Evolutionary conservation across 2,329 filamentous ascomycete species (phyloP).

Genomic region (Sporothrix luriei): DNA sequence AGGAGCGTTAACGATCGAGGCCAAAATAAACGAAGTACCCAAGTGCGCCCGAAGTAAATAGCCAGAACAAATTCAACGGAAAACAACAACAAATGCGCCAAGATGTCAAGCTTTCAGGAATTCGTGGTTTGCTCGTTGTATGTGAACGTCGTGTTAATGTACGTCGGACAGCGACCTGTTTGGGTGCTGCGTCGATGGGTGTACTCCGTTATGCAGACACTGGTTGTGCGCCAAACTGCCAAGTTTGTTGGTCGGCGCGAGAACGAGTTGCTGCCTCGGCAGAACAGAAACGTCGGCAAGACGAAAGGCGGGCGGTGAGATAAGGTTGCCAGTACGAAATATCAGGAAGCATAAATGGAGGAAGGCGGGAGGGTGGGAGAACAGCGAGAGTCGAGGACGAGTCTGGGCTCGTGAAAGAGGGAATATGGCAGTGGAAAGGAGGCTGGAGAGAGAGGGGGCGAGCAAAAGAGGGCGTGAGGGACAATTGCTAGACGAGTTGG

Average conservation of each 20-base stretch:
- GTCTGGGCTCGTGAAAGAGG: neutral
- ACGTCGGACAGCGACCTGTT: neutral
- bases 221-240: neutral
- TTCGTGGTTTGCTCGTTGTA: neutral
- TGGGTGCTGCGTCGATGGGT: neutral
- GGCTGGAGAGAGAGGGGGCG: neutral
- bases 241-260: slow-evolving; percentile 13
- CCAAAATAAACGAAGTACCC: neutral
- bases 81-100: neutral
- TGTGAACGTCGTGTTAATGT: neutral
- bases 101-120: too few relatives aligned
- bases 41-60: neutral
- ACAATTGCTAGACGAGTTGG: neutral
- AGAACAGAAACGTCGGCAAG: neutral
- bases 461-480: neutral
- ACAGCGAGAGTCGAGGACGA: neutral
- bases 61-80: neutral
- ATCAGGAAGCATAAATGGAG: too few relatives aligned
- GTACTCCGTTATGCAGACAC: neutral
- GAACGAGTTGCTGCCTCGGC: slow-evolving; percentile 15
- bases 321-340: neutral
- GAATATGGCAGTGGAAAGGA: neutral
- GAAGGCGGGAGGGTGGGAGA: neutral
- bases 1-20: too few relatives aligned
- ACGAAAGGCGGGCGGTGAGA: neutral